Conservation (phyloP, 805 yeast species). For the Metschnikowia reukaufii region DNA sequence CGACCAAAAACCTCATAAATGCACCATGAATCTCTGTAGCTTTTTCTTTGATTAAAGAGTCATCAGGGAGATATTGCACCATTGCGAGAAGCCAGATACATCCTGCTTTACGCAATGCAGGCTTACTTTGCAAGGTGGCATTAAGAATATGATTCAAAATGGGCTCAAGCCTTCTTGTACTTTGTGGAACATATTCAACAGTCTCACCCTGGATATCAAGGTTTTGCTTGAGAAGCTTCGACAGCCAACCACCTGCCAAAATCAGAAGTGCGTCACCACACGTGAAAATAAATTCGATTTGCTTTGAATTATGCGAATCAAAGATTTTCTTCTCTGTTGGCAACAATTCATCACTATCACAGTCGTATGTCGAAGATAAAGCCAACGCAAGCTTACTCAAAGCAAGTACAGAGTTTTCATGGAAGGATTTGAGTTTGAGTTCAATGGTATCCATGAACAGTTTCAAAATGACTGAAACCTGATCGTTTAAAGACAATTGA, state of each 20-base stretch:
- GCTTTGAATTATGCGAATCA: constrained; percentile 64
- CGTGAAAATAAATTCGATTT: constrained; percentile 71
- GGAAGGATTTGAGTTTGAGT: constrained; percentile 50
- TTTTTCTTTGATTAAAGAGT: constrained; percentile 35
- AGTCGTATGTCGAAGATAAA: constrained; percentile 15
- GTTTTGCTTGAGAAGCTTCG: constrained; percentile 51
- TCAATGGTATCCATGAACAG: constrained; percentile 25
- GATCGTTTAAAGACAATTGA: constrained; percentile 10
- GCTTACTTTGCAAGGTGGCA: constrained; percentile 65
- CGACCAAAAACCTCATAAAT: constrained; percentile 77
- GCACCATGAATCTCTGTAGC: constrained; percentile 67
- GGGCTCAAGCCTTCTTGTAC: constrained; percentile 22
- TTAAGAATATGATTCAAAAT: constrained; percentile 52
- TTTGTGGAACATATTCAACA: constrained; percentile 19
- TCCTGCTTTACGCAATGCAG: constrained; percentile 68
- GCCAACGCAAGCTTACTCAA: constrained; percentile 56
- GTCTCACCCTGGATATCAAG: constrained; percentile 52
- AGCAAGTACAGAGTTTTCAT: constrained; percentile 58
- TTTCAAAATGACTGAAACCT: constrained; percentile 18
- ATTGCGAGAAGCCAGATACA: constrained; percentile 86
- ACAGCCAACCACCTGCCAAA: constrained; percentile 73
- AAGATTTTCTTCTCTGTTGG: constrained; percentile 48
- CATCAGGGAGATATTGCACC: constrained; percentile 67
- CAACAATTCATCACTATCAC: constrained; percentile 21
- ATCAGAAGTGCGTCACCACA: constrained; percentile 83